Base-by-base conservation (phyloP, 2,329 filamentous ascomycete genomes). In the Simplicillium sp. region DNA sequence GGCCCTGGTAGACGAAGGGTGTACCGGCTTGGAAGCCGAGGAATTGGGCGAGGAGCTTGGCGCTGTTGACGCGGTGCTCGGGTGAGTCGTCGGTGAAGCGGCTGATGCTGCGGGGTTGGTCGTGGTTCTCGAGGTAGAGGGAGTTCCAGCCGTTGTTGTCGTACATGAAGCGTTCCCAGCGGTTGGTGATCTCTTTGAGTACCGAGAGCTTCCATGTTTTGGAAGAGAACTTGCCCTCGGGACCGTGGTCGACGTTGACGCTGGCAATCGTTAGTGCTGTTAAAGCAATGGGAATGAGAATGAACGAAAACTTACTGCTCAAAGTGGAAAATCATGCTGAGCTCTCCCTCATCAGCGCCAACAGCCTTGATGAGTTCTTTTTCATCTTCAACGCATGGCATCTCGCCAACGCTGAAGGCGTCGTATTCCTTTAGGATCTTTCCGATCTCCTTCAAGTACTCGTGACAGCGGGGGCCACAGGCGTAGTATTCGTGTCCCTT, bases 291-390 rank as follows among this genome's bases (percentile, higher is more conserved):
- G n/a, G 11, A 13, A 31, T 36, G 3, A 7, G 36, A 18, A 3
- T 2, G 29, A n/a, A 25, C 44, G 36, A 17, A 16, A 13, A 54
- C 65, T 51, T 50, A 72, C 69, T 77, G 64, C 43, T 84, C 80
- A 53, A 86, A 86, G 50, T 83, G 76, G 59, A 86, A 85, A 29
- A 85, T 80, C 79, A 85, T 85, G 54, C 74, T 79, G 35, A 85
- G 59, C 52, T 84, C 78, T 28, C 69, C 66, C 13, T 73, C 66
- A 38, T 75, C 70, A 16, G 66, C 70, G 3, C 66, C 66, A 3
- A 84, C 78, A 7, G 61, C 63, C 44, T 62, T 61, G 43, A 71
- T 67, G 28, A 70, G 44, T 47, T 68, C 59, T 11, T 56, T 49
- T 33, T 63, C 59, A 37, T 66, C 63, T n/a, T 60, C 52, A 13